phyloP scores from a whole-genome alignment of 2,329 filamentous ascomycete species.

The Coniella lustricola region DNA sequence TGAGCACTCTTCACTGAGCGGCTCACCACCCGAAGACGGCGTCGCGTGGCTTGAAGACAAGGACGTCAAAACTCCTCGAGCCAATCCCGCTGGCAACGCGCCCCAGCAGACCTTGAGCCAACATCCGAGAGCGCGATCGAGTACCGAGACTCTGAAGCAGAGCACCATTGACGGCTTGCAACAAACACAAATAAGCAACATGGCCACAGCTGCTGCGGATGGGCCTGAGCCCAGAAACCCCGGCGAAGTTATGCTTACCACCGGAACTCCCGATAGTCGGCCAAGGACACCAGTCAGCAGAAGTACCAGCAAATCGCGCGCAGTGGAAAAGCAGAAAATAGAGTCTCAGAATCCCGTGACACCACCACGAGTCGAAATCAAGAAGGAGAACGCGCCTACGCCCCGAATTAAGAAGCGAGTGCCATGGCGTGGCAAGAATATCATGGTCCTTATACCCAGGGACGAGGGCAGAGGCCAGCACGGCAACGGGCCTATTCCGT shows the following conservation, averaged over 20 bases:
- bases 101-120: slow-evolving; percentile 30
- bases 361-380: slow-evolving; percentile 24
- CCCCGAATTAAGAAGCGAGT: slow-evolving; percentile 65
- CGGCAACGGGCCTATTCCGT: slow-evolving; percentile 45
- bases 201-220: slow-evolving; percentile 21
- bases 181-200: slow-evolving; percentile 15
- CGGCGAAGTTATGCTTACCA: background rate
- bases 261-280: slow-evolving; percentile 7
- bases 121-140: slow-evolving; percentile 42
- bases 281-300: slow-evolving; percentile 7
- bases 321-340: slow-evolving; percentile 4
- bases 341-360: slow-evolving; percentile 19
- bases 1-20: slow-evolving; percentile 68
- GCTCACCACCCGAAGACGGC: slow-evolving; percentile 48
- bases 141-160: slow-evolving; percentile 49
- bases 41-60: slow-evolving; percentile 43
- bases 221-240: slow-evolving; percentile 13
- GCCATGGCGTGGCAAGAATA: slow-evolving; percentile 68
- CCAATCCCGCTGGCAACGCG: slow-evolving; percentile 20
- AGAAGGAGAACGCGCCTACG: slow-evolving; percentile 36
- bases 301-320: background rate
- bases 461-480: slow-evolving; percentile 59
- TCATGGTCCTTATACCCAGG: slow-evolving; percentile 61
- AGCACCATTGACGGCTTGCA: slow-evolving; percentile 22
- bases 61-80: slow-evolving; percentile 41